Evolutionary conservation across 306 rosid genomes (phyloP), one percentile per base, ranked within the genome.

Genomic region (Parietaria judaica): DNA sequence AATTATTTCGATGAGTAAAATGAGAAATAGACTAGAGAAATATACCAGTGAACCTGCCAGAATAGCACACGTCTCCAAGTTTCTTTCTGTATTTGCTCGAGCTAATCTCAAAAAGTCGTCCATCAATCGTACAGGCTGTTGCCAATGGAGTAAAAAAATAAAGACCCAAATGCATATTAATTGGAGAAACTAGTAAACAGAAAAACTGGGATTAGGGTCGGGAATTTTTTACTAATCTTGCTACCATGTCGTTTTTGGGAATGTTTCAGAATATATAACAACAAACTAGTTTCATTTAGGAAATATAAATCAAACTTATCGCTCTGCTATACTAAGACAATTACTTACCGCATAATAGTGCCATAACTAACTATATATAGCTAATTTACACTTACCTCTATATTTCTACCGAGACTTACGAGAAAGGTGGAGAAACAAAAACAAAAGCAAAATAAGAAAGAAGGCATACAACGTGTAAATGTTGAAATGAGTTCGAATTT

Each of bases 41-140:
- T 31, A 78, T 81, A 94, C 99, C 89, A 94, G 68, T 69, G 99
- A 81, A 56, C 99, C 99, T 6, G 95, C 99, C 74, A 94, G 94
- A 72, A 94, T 86, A 64, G 89, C 99, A 66, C 99, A 94, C 2
- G 99, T 94, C 78, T 94, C 99, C 48, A 88, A 76, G 65, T 94
- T 94, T 54, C 78, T 88, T 71, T 66, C 70, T 37, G 99, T 94
- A 83, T 94, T 94, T 58, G 64, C 83, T 11, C 72, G 79, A 70
- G 99, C 97, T 77, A 94, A 67, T 69, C 94, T 82, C 84, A 94
- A 76, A 73, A 94, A 94, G 58, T 94, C 94, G 11, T 88, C 88
- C 90, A 94, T 75, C 99, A 94, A 74, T 83, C 83, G 85, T 64
- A 88, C 81, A 60, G 99, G 94, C 99, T 94, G 84, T 78, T 64